phyloP scores from a whole-genome alignment of 352 stramenopile species.

The Globisporangium echinulatum region DNA sequence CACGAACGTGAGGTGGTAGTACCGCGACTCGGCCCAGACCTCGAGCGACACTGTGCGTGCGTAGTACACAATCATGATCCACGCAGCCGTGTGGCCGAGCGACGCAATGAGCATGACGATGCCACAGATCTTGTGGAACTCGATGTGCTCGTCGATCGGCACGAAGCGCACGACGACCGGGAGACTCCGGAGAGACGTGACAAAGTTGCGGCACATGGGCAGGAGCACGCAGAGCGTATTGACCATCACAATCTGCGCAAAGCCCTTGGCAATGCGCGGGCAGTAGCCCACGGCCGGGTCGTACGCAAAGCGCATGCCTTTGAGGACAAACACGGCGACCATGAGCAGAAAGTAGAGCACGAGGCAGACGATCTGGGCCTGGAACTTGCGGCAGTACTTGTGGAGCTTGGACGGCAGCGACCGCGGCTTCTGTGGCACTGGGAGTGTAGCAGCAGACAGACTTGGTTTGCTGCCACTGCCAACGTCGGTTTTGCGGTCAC shows the following conservation, averaged over 20 bases:
- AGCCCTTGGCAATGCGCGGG: constrained; percentile 57
- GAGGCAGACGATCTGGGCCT: constrained; percentile 45
- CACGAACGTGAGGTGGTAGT: constrained; percentile 13
- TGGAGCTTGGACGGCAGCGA: constrained; percentile 15
- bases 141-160: constrained; percentile 57
- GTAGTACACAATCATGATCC: constrained; percentile 20
- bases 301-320: constrained; percentile 27
- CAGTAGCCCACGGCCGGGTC: constrained; percentile 50
- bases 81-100: constrained; percentile 49
- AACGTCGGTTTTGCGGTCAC: constrained; percentile 17
- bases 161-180: constrained; percentile 43
- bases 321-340: constrained; percentile 37
- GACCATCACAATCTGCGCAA: constrained; percentile 64
- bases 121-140: constrained; percentile 74
- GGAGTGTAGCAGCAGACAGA: neutral
- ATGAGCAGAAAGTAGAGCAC: constrained; percentile 36
- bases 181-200: constrained; percentile 40
- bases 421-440: constrained; percentile 1
- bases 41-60: constrained; percentile 7
- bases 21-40: constrained; percentile 20
- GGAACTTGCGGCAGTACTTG: constrained; percentile 39
- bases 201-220: constrained; percentile 67
- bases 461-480: constrained; percentile 1
- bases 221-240: constrained; percentile 72
- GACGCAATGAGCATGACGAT: constrained; percentile 59